These are phyloP conservation scores for Fraxinus xanthoxyloides DNA, from an alignment of 305 asterid species.

Conservation along the genomic window DNA sequence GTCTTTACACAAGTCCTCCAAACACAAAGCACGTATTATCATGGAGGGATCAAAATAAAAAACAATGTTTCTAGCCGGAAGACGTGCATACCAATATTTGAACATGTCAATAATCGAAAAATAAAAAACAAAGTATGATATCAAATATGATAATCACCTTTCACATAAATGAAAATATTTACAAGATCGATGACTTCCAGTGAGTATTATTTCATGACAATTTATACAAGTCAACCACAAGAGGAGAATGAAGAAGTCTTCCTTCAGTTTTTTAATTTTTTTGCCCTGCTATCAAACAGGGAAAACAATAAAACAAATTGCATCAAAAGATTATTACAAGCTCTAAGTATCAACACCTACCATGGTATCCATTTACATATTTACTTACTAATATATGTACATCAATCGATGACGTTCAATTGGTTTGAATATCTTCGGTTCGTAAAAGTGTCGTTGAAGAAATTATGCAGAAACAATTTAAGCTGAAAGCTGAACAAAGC, in stretches of 20 bases:
- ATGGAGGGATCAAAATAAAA: background rate
- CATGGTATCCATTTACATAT: constrained; percentile 49
- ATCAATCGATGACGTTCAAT: background rate
- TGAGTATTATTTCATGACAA: constrained; percentile 23
- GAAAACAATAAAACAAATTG: constrained; percentile 15
- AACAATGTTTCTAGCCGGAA: background rate
- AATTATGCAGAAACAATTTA: too few species aligned
- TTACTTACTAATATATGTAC: background rate
- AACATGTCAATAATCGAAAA: background rate
- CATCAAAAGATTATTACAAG: background rate
- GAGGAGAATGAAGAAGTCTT: constrained; percentile 55
- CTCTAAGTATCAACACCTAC: constrained; percentile 43
- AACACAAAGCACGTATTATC: background rate
- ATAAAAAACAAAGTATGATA: background rate
- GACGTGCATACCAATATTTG: background rate
- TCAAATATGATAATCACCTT: constrained; percentile 41
- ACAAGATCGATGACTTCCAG: constrained; percentile 55
- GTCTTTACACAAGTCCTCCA: background rate
- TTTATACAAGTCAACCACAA: constrained; percentile 46
- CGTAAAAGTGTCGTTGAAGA: too few species aligned
- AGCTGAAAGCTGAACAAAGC: too few species aligned
- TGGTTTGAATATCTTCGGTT: too few species aligned
- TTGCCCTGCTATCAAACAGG: constrained; percentile 43
- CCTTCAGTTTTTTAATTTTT: constrained; percentile 24
- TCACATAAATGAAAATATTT: constrained; percentile 42